A percentile compares a stretch with the other conserved stretches of the same genome.
phyloP scores from a whole-genome alignment of 2,329 filamentous ascomycete genomes.

The Aspergillus clavatus region DNA sequence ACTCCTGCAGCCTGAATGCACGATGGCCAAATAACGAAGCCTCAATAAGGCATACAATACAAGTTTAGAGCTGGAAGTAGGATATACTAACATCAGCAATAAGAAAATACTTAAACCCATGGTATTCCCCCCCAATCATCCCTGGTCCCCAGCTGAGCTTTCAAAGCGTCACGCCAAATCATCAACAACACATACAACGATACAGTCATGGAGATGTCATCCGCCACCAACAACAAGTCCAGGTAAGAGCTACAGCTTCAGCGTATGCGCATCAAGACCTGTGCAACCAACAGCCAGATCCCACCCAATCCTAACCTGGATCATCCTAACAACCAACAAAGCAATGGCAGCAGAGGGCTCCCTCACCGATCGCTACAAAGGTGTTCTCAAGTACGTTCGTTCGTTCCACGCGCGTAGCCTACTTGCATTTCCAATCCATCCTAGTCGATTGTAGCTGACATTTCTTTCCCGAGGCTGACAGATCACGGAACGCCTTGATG shows the following conservation, averaged over 20 bases:
- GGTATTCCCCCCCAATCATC: background rate
- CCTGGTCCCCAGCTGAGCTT: background rate
- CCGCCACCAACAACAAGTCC: background rate
- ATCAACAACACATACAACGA: background rate
- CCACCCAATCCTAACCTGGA: background rate
- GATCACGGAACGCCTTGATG: slow-evolving; percentile 19
- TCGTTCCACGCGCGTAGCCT: too few species aligned
- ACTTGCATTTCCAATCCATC: too few species aligned
- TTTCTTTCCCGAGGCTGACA: slow-evolving; percentile 1
- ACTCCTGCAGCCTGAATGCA: too few species aligned
- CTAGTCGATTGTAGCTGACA: background rate
- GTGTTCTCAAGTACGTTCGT: background rate
- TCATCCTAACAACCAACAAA: background rate
- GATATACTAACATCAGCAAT: background rate
- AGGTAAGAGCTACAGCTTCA: background rate
- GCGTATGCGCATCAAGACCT: too few species aligned
- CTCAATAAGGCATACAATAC: too few species aligned
- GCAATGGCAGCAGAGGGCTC: background rate
- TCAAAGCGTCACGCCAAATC: background rate
- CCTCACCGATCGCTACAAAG: background rate
- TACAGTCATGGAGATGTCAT: slow-evolving; percentile 7
- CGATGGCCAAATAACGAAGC: too few species aligned
- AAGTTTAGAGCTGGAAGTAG: too few species aligned
- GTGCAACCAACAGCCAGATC: too few species aligned
- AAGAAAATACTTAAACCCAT: background rate